Evolutionary conservation across 176 grass and related monocot genomes (phyloP), one percentile per base, ranked within the genome.

Genomic region (Eleusine indica): DNA sequence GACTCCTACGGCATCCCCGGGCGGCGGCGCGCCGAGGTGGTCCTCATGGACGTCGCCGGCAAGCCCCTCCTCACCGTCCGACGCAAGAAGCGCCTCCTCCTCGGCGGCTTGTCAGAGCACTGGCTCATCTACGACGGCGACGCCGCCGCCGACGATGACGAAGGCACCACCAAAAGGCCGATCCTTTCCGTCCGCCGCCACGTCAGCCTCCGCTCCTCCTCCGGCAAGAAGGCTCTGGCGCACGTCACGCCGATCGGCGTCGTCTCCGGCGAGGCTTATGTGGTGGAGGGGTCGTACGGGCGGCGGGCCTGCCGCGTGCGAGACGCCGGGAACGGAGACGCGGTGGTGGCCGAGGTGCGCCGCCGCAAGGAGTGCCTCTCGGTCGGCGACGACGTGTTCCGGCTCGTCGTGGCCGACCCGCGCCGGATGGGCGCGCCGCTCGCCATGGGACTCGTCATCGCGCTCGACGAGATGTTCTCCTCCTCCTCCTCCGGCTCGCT

Each of bases 111-210:
- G 2, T 41, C 48, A 0, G 87, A 93, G 7, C 80, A 66, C 39
- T 97, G 94, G 91, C 13, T 93, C 18, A 83, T 97, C 75, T 93
- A 89, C 89, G 86, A 88, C 5, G 91, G 91, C 51, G 93, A 95
- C 70, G 87, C 75, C 71, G 14, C n/a, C 0, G 16, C 5, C 0
- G 53, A 46, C 13, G 22, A 19, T 52, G 7, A 4, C 0, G 48
- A 35, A 35, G 68, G 28, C 89, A 75, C 32, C 1, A 35, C 21
- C 84, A 82, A 32, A 9, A n/a, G 19, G 68, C 86, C 91, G 25
- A 66, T 93, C 5, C 68, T 91, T 73, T 87, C 92, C 13, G 89
- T 94, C 14, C 87, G 90, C 57, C 92, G 72, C 67, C 86, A 84
- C 66, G 38, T 51, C 35, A 74, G 83, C 25, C 49, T 14, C 30